These are phyloP conservation scores for Aspergillus sp. DNA, from an alignment of 2,329 filamentous ascomycete species.

Conservation along the genomic window DNA sequence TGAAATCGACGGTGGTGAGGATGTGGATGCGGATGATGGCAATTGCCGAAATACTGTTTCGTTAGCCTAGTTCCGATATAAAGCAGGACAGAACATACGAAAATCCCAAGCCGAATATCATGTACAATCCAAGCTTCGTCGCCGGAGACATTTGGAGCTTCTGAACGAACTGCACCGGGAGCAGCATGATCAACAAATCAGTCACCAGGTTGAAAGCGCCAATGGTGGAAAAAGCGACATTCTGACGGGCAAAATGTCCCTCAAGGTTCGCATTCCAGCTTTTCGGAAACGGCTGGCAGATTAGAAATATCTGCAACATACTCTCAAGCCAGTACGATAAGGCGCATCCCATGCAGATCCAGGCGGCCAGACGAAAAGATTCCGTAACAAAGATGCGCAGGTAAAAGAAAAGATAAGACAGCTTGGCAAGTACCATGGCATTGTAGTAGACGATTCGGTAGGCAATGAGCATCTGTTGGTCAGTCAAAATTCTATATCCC, in stretches of 20 bases:
- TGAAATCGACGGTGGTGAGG: slow-evolving; percentile 11
- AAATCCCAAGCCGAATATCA: slow-evolving; percentile 15
- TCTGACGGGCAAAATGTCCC: slow-evolving; percentile 10
- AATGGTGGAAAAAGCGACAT: slow-evolving; percentile 9
- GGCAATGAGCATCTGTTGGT: slow-evolving; percentile 9
- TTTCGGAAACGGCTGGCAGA: slow-evolving; percentile 13
- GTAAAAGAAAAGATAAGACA: slow-evolving; percentile 20
- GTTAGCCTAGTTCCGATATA: background rate
- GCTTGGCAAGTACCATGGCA: slow-evolving; percentile 18
- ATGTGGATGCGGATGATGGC: slow-evolving; percentile 11
- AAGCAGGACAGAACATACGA: slow-evolving; percentile 10
- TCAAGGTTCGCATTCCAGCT: slow-evolving; percentile 14
- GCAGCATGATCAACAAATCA: slow-evolving; percentile 15
- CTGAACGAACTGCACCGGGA: slow-evolving; percentile 18
- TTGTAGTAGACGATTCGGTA: slow-evolving; percentile 15
- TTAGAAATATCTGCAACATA: slow-evolving; percentile 18
- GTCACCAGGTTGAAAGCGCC: slow-evolving; percentile 16
- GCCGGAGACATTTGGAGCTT: slow-evolving; percentile 12
- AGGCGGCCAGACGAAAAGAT: slow-evolving; percentile 18
- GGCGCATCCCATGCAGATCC: slow-evolving; percentile 11
- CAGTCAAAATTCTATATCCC: too few species aligned
- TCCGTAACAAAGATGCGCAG: slow-evolving; percentile 21
- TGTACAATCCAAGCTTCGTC: slow-evolving; percentile 12
- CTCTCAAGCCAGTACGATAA: slow-evolving; percentile 19
- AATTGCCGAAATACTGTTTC: slow-evolving; percentile 12